Percentiles rank a stretch among this genome's conserved stretches.
Conservation (phyloP, 371 early-diverging fungal genomes). For the Parasitella parasitica region DNA sequence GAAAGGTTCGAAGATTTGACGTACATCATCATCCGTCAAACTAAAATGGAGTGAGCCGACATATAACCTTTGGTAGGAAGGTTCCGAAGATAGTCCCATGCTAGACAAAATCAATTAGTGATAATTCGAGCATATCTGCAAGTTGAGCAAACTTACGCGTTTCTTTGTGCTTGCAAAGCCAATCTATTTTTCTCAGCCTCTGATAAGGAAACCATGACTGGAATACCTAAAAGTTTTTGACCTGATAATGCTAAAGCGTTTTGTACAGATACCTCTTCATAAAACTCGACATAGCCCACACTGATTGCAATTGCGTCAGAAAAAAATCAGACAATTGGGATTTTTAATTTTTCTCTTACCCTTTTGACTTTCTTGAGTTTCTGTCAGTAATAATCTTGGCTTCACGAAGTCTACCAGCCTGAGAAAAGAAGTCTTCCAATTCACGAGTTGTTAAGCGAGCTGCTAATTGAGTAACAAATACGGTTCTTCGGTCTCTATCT, state of each 20-base stretch:
- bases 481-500: constrained; percentile 88
- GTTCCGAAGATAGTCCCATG: constrained; percentile 40
- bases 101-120: constrained; percentile 1
- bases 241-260: constrained; percentile 86
- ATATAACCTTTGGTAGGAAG: constrained; percentile 71
- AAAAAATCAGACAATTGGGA: not conserved
- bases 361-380: constrained; percentile 88
- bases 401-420: constrained; percentile 86
- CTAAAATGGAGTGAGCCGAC: constrained; percentile 81
- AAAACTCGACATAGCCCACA: constrained; percentile 93
- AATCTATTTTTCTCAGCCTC: constrained; percentile 93
- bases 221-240: constrained; percentile 90
- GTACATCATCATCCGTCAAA: constrained; percentile 83
- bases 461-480: constrained; percentile 93
- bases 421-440: constrained; percentile 84
- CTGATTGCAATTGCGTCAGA: constrained; percentile 23
- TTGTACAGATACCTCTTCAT: constrained; percentile 80
- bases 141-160: constrained; percentile 61
- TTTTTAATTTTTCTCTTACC: constrained; percentile 66
- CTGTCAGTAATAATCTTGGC: constrained; percentile 88
- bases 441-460: constrained; percentile 78
- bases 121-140: too few relatives aligned
- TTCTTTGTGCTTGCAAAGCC: constrained; percentile 56
- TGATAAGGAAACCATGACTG: constrained; percentile 88
- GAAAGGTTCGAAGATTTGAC: constrained; percentile 83